These are phyloP conservation scores for Podaxis sp. DNA, from an alignment of 768 basidiomycete species.

Conservation along the genomic window DNA sequence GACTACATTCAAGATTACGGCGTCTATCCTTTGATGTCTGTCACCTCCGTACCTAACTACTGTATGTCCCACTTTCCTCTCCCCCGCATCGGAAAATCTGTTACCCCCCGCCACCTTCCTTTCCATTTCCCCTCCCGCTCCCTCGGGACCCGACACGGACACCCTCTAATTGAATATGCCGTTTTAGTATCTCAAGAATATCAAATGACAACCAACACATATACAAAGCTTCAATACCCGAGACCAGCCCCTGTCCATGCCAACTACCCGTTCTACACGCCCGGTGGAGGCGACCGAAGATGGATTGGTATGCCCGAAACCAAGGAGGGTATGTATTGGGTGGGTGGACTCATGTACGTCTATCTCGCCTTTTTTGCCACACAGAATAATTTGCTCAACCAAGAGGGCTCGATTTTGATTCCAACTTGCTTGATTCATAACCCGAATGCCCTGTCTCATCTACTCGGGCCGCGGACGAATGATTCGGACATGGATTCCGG, in stretches of 20 bases:
- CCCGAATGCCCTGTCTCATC: not conserved
- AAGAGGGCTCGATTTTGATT: not conserved
- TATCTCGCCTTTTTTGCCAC: slow-evolving; percentile 4
- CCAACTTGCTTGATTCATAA: not conserved
- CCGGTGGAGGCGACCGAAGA: slow-evolving; percentile 64
- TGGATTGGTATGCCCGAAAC: slow-evolving; percentile 52
- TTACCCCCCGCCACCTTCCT: not conserved
- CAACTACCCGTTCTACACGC: slow-evolving; percentile 73
- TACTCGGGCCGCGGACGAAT: not conserved
- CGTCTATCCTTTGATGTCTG: slow-evolving; percentile 36
- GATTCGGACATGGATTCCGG: not conserved
- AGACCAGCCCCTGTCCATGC: slow-evolving; percentile 51
- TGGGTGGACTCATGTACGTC: slow-evolving; percentile 66
- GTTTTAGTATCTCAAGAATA: slow-evolving; percentile 28
- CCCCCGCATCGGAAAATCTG: not conserved
- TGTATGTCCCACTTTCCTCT: slow-evolving; percentile 24
- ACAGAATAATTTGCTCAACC: not conserved
- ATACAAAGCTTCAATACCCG: slow-evolving; percentile 51
- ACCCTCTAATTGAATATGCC: not conserved
- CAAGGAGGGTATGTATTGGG: slow-evolving; percentile 67
- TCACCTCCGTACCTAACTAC: slow-evolving; percentile 26
- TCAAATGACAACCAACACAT: slow-evolving; percentile 29
- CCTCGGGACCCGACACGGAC: not conserved
- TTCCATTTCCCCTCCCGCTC: not conserved
- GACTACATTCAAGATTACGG: slow-evolving; percentile 35